Percentiles rank a stretch among this genome's conserved stretches.
phyloP scores from a whole-genome alignment of 2,329 filamentous ascomycete genomes.

The Aspergillus sp. region DNA sequence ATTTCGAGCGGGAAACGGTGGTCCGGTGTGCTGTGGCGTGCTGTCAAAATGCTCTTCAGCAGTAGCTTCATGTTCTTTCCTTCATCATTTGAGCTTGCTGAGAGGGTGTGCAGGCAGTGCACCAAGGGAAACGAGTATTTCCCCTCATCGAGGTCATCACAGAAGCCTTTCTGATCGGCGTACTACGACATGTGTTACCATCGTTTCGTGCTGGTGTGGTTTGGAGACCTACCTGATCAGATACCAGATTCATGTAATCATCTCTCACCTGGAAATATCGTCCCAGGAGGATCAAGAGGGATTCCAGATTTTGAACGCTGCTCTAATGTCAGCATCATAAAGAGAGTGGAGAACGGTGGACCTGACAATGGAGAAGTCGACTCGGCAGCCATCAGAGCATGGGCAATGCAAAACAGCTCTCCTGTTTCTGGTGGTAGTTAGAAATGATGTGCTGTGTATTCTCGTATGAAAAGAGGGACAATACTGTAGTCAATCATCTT shows the following conservation, averaged over 20 bases:
- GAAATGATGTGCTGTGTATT: not conserved
- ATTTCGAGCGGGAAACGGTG: not conserved
- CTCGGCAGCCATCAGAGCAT: not conserved
- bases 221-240: constrained; percentile 14
- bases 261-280: constrained; percentile 30
- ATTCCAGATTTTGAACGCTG: not conserved
- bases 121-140: constrained; percentile 40
- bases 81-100: not conserved
- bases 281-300: constrained; percentile 18
- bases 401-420: not conserved
- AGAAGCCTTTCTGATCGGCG: constrained; percentile 39
- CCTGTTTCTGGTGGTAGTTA: not conserved
- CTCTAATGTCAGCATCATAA: not conserved
- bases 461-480: not conserved
- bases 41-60: not conserved
- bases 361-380: not conserved
- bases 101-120: constrained; percentile 1
- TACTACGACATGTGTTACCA: constrained; percentile 23
- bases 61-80: not conserved
- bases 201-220: not conserved
- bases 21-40: not conserved
- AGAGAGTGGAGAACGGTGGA: not conserved
- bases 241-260: constrained; percentile 27
- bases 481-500: constrained; percentile 29
- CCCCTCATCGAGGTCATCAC: constrained; percentile 44